A percentile compares a stretch with the other conserved stretches of the same genome.
Evolutionary conservation across 108 stramenopile species (phyloP).

Genomic region (Cyclotella baltica): DNA sequence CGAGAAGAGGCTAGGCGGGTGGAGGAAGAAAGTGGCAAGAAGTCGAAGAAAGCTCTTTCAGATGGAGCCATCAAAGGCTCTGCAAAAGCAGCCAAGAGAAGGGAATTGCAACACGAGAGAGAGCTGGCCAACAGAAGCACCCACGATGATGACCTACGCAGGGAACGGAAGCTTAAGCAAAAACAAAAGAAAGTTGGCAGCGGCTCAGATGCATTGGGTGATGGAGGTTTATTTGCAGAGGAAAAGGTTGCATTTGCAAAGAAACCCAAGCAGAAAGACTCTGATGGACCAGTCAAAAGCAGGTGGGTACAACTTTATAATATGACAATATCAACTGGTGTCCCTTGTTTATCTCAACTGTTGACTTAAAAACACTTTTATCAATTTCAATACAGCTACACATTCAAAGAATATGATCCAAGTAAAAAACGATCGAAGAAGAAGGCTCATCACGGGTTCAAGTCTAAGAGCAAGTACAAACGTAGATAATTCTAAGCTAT

Average conservation of each 20-base stretch:
- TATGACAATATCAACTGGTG: background rate
- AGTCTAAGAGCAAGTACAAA: conserved; percentile 78
- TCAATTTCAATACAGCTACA: conserved; percentile 31
- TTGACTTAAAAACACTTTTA: background rate
- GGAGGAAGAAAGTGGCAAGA: conserved; percentile 52
- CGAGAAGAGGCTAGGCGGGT: conserved; percentile 56
- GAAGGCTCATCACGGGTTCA: conserved; percentile 72
- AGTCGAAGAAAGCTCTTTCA: conserved; percentile 50
- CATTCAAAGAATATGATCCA: conserved; percentile 69
- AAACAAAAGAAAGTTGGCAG: conserved; percentile 46
- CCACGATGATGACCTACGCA: conserved; percentile 53
- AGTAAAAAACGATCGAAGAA: conserved; percentile 62
- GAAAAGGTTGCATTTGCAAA: conserved; percentile 69
- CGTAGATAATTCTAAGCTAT: conserved; percentile 53
- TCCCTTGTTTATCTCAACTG: background rate
- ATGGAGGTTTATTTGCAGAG: conserved; percentile 80
- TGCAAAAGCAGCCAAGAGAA: conserved; percentile 59
- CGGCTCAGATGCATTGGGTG: conserved; percentile 74
- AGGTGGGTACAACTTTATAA: conserved; percentile 11
- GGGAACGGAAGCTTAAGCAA: conserved; percentile 50
- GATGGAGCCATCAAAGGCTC: conserved; percentile 60
- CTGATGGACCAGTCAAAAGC: conserved; percentile 47
- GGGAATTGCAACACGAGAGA: conserved; percentile 44
- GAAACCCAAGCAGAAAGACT: conserved; percentile 54
- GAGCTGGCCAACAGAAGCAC: conserved; percentile 43